Base-by-base conservation (phyloP, 108 stramenopile genomes). In the Cyclotella sp. region DNA sequence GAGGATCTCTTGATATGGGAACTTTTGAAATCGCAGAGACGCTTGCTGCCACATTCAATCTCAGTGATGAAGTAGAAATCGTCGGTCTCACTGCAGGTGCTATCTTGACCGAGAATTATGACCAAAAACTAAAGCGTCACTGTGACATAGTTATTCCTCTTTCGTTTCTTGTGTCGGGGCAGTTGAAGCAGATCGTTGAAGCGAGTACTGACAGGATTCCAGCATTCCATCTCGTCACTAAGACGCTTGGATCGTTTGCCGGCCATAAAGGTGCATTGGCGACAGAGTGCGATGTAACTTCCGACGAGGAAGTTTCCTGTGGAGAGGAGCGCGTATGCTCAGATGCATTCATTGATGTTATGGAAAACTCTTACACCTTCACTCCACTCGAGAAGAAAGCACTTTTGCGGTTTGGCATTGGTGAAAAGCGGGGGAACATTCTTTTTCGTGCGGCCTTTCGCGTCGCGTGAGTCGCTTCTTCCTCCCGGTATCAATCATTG, bases 381-480 rank as follows among this genome's bases (percentile, higher is more conserved):
- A 47, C 51, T 52, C 39, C 79, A 0, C 44, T 81, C 1, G 68
- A 81, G 58, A 81, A 81, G 62, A 81, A 81, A 18, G 53, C 67
- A 46, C 65, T 81, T 51, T 65, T 81, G 43, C 63, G 51, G 18
- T 81, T 74, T 49, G 79, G 79, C 19, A 66, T 81, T 10, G 72
- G 69, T 13, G 65, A 81, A 42, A 47, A 42, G 51, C 40, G 63
- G 26, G 72, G 73, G 4, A 81, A 81, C 40, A 64, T 81, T 26
- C 79, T 81, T 0, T 81, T 51, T 69, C 72, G 79, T n/a, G 72
- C 79, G 14, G 67, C 73, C 24, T 81, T 64, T 45, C 79, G 79
- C 55, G 68, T 74, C 30, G 73, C 73, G 76, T 77, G 59, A 77
- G 76, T 77, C 14, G 4, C 24, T 26, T 16, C 22, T 57, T 10